Base-by-base conservation (phyloP, 2,329 filamentous ascomycete species). In the Neonectria hederae region DNA sequence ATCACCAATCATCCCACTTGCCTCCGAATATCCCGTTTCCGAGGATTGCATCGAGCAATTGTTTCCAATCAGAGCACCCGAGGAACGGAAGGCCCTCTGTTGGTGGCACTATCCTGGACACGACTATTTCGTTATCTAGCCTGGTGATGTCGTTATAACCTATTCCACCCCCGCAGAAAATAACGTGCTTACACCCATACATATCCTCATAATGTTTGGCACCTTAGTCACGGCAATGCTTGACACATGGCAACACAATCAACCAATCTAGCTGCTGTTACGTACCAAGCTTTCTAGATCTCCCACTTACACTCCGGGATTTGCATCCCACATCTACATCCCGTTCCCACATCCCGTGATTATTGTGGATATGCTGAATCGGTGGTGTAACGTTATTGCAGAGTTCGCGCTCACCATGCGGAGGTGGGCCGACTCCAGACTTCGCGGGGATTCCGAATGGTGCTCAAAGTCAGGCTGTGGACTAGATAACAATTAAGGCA, bases 111-210 rank as follows among this genome's bases (percentile, higher is more conserved):
- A 35, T 28, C 35, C 46, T 14, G 24, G 46, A 24, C 22, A 32
- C 35, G 3, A 45, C 48, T 53, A 45, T 53, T 59, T 52, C 56
- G 48, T 46, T 53, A 59, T 59, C 48, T n/a, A 53, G 19, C 56
- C 26, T 21, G 24, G 19, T 19, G 38, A 59, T 53, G 56, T 59
- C 56, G 46, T 46, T 59, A 52, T 59, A 52, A 53, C 10, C 43
- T 48, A 42, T 14, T 11, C 35, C 35, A 14, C 55, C 56, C 56
- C 48, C 13, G 56, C 56, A 53, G 10, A 24, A 45, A 38, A 53
- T 59, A 59, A 59, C 56, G 56, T 35, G 46, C 51, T 59, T 35
- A 26, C 46, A 59, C 56, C 56, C 56, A 59, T 59, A 59, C 48
- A 52, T 53, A 59, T 35, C 45, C 51, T 26, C 56, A 59, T 53